phyloP scores from a whole-genome alignment of 257 asterid genomes.

The Primulina huaijiensis region DNA sequence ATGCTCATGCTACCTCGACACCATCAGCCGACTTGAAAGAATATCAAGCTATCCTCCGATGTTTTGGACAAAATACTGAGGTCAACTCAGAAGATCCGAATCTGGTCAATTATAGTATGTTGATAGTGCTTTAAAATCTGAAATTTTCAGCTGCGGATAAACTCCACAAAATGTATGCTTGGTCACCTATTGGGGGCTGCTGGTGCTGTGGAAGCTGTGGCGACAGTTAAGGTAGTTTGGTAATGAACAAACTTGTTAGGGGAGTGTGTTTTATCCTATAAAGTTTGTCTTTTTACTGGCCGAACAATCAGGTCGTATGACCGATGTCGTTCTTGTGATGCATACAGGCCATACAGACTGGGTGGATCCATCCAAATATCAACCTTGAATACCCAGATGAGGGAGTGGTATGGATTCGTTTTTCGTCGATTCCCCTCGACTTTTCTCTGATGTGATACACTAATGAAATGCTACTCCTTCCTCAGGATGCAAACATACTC shows the following conservation, averaged over 20 bases:
- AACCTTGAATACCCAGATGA: conserved; percentile 43
- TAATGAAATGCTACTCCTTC: conserved; percentile 5
- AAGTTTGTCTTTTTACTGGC: too few species aligned
- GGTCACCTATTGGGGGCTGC: conserved; percentile 54
- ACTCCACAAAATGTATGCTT: conserved; percentile 48
- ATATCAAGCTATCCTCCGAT: conserved; percentile 35
- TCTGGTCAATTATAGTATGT: background rate
- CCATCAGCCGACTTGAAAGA: conserved; percentile 39
- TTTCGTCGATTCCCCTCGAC: background rate
- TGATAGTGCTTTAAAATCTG: background rate
- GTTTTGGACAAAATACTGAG: conserved; percentile 41
- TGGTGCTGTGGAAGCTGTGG: conserved; percentile 54
- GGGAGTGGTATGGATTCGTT: conserved; percentile 35
- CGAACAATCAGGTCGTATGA: background rate
- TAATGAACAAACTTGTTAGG: background rate
- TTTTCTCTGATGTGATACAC: background rate
- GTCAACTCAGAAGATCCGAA: conserved; percentile 15
- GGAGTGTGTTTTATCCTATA: too few species aligned
- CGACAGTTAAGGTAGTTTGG: conserved; percentile 41
- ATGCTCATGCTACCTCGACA: conserved; percentile 49
- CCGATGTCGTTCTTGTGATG: background rate
- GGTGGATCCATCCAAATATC: conserved; percentile 55
- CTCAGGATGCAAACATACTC: conserved; percentile 33
- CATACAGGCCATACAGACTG: conserved; percentile 42
- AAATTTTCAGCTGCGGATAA: conserved; percentile 35